These are phyloP conservation scores for Phytomonas sp. DNA, from an alignment of 208 protist species.

Conservation along the genomic window DNA sequence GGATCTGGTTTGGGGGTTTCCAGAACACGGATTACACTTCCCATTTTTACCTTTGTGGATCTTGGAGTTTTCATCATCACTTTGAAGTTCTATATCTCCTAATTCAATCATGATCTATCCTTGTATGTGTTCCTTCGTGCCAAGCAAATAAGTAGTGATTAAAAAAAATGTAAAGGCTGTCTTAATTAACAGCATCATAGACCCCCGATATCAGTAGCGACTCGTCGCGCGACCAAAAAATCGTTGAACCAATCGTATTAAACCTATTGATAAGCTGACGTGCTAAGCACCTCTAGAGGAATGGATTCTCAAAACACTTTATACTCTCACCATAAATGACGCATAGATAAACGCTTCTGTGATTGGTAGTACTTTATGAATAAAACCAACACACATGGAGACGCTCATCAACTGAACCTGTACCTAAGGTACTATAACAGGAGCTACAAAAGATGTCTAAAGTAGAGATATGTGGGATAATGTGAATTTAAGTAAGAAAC, in stretches of 20 bases:
- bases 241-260: neutral
- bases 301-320: neutral
- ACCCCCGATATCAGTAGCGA: neutral
- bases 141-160: neutral
- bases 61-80: neutral
- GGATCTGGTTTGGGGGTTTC: neutral
- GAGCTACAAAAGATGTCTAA: neutral
- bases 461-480: neutral
- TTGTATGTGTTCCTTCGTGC: neutral
- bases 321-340: neutral
- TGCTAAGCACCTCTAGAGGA: neutral
- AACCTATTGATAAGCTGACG: neutral
- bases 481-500: neutral
- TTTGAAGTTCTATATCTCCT: neutral
- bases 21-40: neutral
- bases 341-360: neutral
- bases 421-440: neutral
- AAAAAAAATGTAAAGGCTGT: neutral
- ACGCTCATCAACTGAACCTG: neutral
- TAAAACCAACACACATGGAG: neutral
- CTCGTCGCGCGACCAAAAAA: neutral
- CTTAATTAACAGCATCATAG: neutral
- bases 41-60: neutral
- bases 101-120: neutral
- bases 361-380: neutral